phyloP scores from a whole-genome alignment of 2,329 filamentous ascomycete species.

The Aspergillus cejpii region DNA sequence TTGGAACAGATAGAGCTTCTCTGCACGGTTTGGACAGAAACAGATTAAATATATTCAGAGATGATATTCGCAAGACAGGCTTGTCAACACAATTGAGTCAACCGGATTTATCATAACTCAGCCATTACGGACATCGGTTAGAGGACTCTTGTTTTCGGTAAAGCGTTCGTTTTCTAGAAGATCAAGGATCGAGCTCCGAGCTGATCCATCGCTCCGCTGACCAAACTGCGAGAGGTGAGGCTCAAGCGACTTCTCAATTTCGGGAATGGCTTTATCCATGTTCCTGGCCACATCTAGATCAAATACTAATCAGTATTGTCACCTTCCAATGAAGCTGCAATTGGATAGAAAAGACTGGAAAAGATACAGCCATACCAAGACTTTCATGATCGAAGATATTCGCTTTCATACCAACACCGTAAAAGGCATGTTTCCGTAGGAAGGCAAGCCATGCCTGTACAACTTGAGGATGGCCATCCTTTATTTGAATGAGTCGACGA shows the following conservation, averaged over 20 bases:
- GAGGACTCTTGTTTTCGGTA: conserved; percentile 30
- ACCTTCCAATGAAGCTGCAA: not conserved
- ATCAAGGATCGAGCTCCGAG: conserved; percentile 27
- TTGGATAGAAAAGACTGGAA: not conserved
- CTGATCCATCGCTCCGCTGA: conserved; percentile 29
- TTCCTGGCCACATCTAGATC: conserved; percentile 36
- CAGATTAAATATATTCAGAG: no score
- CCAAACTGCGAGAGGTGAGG: conserved; percentile 40
- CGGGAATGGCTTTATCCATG: conserved; percentile 35
- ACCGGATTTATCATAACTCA: conserved; percentile 4
- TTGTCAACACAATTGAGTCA: no score
- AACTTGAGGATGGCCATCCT: conserved; percentile 80
- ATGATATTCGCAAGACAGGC: no score
- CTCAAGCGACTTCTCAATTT: conserved; percentile 38
- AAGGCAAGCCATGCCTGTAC: conserved; percentile 92
- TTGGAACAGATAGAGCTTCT: no score
- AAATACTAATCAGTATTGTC: conserved; percentile 7
- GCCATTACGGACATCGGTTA: conserved; percentile 29
- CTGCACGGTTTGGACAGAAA: no score
- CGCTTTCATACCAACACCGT: conserved; percentile 98
- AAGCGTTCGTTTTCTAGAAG: conserved; percentile 35
- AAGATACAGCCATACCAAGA: conserved; percentile 49
- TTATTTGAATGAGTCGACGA: conserved; percentile 81
- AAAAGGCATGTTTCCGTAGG: conserved; percentile 82
- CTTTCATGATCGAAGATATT: conserved; percentile 87